Conservation (phyloP, 1,284 basidiomycete genomes). For the Veloboletus limbatus region DNA sequence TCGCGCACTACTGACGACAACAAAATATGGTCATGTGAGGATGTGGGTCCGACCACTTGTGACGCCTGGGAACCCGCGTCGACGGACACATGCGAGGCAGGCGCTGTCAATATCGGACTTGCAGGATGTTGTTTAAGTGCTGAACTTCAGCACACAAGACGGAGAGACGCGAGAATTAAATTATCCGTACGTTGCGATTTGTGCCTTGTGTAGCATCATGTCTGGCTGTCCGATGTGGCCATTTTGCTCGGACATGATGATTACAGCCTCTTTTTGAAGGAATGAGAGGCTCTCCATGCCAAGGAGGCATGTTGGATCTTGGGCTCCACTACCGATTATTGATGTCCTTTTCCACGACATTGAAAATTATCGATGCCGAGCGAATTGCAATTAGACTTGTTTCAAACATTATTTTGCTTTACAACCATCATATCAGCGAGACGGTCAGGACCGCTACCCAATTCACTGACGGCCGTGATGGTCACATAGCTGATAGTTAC, state of each 20-base stretch:
- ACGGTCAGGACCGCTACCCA: no score
- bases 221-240: not conserved
- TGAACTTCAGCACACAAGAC: not conserved
- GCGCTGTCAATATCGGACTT: constrained; percentile 33
- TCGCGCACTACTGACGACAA: constrained; percentile 72
- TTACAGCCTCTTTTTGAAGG: not conserved
- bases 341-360: no score
- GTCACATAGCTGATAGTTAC: no score
- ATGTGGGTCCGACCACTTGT: constrained; percentile 81
- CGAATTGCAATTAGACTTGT: no score
- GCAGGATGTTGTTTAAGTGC: constrained; percentile 24
- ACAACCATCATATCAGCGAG: not conserved
- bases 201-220: not conserved
- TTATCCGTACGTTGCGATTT: constrained; percentile 20
- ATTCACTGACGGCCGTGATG: no score
- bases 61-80: constrained; percentile 27
- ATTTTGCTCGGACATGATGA: no score
- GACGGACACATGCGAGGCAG: constrained; percentile 33
- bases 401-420: no score
- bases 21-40: constrained; percentile 70
- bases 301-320: no score
- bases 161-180: constrained; percentile 10
- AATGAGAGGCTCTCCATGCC: no score
- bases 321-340: no score
- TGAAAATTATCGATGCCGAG: not conserved